Base-by-base conservation (phyloP, 164 flowering plant genomes). In the Saururus chinensis region DNA sequence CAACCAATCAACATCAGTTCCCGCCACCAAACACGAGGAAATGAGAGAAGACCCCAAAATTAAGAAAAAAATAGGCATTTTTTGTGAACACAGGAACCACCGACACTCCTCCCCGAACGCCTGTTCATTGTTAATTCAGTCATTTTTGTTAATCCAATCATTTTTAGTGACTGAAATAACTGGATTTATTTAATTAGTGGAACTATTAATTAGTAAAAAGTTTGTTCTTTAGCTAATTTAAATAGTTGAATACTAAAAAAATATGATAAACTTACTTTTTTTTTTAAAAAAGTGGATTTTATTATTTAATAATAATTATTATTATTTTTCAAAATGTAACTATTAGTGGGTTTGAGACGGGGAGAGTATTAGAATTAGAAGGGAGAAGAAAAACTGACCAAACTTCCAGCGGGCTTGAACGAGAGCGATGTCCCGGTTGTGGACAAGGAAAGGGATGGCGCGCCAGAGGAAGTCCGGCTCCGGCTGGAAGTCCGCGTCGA, bases 341-440 rank as follows among this genome's bases (percentile, higher is more conserved):
- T 45, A 7, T 7, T 9, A 8, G 11, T 7, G 11, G 11, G 7
- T 2, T 45, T 7, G 11, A 45, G 14, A 8, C 11, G 14, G 49
- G 14, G n/a, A n/a, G n/a, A n/a, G n/a, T n/a, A n/a, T n/a, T n/a
- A n/a, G n/a, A n/a, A n/a, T n/a, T n/a, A n/a, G n/a, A n/a, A n/a
- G n/a, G n/a, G n/a, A n/a, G n/a, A 12, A 45, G 49, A 45, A 45
- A 9, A 19, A 20, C 72, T 76, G 84, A 92, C 98, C 98, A 56
- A 92, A 92, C 54, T 80, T 76, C 98, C 98, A 53, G 56, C 40
- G 61, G 16, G 64, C 42, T 66, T 83, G 91, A 61, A 81, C 84
- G 52, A 85, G 82, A 57, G 74, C 84, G 13, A 84, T 52, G 45
- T 79, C 55, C 4, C 85, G 84, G 53, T 84, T 84, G 70, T 82